Conservation (phyloP, 768 basidiomycete species). For the Boletus subparvulus region DNA sequence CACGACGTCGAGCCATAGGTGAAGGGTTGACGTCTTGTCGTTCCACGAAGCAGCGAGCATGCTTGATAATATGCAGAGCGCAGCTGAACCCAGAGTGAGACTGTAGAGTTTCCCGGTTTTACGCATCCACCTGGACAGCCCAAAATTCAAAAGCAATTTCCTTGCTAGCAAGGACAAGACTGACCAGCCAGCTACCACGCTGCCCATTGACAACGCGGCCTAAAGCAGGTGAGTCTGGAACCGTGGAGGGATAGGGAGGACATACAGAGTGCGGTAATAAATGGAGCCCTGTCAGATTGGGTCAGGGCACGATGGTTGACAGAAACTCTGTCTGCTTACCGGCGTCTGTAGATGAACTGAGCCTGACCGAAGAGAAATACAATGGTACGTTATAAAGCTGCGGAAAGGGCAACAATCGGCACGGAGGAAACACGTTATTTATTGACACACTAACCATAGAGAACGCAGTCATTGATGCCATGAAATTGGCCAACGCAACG, state of each 20-base stretch:
- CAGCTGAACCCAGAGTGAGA: slow-evolving; percentile 67
- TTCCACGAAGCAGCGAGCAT: slow-evolving; percentile 66
- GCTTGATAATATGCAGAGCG: slow-evolving; percentile 58
- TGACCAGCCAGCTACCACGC: slow-evolving; percentile 84
- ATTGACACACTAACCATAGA: slow-evolving; percentile 56
- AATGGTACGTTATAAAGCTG: slow-evolving; percentile 86
- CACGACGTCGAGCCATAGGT: slow-evolving; percentile 76
- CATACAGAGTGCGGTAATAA: slow-evolving; percentile 87
- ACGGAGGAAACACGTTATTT: background rate
- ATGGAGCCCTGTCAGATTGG: slow-evolving; percentile 61
- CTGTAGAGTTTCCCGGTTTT: slow-evolving; percentile 82
- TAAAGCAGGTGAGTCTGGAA: slow-evolving; percentile 33
- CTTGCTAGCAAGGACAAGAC: slow-evolving; percentile 23
- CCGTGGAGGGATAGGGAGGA: slow-evolving; percentile 2
- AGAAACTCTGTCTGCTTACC: slow-evolving; percentile 46
- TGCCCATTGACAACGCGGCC: slow-evolving; percentile 81
- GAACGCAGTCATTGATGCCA: slow-evolving; percentile 75
- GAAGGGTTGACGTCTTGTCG: slow-evolving; percentile 53
- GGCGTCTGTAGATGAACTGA: slow-evolving; percentile 64
- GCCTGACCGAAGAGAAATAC: slow-evolving; percentile 83
- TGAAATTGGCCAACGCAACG: slow-evolving; percentile 76
- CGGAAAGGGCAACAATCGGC: slow-evolving; percentile 7
- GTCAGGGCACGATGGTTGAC: slow-evolving; percentile 7
- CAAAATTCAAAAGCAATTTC: slow-evolving; percentile 4
- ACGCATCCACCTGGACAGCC: slow-evolving; percentile 68